Evolutionary conservation across 352 stramenopile species (phyloP), one percentile per base, ranked within the genome.

Genomic region (Phytopythium kandeliae): DNA sequence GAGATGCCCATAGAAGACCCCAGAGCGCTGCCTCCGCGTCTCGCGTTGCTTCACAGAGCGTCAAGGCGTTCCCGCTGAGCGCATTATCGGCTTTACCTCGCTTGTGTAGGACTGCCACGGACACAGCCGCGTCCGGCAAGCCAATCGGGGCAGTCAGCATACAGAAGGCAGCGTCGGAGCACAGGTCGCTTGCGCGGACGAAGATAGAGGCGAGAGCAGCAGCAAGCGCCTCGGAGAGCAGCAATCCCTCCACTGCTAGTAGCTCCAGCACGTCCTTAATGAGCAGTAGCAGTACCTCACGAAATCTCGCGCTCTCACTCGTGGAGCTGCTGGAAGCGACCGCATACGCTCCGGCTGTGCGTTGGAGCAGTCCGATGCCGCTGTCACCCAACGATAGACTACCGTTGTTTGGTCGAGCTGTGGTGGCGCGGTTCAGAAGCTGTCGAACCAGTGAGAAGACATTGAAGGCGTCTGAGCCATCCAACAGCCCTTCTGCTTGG

Each of bases 281-380:
- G 5, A 68, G 31, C 5, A 80, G 33, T 1, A 75, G 49, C 12
- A 80, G 57, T 8, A 22, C 67, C 40, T 75, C 62, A 28, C 41
- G 58, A 26, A 69, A 22, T 13, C 57, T 26, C 28, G 62, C 15
- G 5, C 24, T 55, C 4, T 48, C 19, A 38, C 6, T 26, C 22
- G 30, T 40, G 11, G 5, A 21, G 10, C 1, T 10, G 11, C 19
- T 19, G 3, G 22, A 45, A 0, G 31, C 21, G 48, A 47, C 42
- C 3, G 17, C 24, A 22, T 68, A 50, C 2, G 19, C n/a, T 4
- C 9, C 24, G 37, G 54, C 30, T 28, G 58, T 24, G 9, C 57
- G 31, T 19, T 45, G 21, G 40, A 45, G 25, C 9, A 45, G 22
- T 4, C 19, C 12, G 2, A 31, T 12, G 9, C 22, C 40, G 4